Conservation (phyloP, 148 eudicot species). For the Selenicereus undatus region DNA sequence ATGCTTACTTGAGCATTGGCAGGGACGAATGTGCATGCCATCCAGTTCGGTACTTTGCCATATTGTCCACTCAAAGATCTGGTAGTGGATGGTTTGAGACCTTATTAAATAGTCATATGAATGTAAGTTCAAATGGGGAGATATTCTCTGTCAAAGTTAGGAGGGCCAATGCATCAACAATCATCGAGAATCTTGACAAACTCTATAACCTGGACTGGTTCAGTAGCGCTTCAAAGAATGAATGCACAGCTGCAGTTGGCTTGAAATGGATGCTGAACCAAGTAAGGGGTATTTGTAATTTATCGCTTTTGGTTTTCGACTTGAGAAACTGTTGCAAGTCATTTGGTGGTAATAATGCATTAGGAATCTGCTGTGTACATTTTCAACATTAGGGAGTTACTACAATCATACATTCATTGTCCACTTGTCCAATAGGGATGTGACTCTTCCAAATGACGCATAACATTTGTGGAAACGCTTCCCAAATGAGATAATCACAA, state of each 20-base stretch:
- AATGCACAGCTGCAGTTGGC: conserved; percentile 92
- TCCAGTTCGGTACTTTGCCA: conserved; percentile 82
- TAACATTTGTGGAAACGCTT: neutral
- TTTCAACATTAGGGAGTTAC: neutral
- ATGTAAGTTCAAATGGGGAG: conserved; percentile 89
- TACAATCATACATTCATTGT: neutral
- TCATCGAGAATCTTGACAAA: conserved; percentile 62
- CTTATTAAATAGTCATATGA: conserved; percentile 73
- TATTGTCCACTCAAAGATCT: conserved; percentile 82
- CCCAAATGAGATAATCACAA: neutral
- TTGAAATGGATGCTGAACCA: conserved; percentile 99
- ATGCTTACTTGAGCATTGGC: conserved; percentile 5
- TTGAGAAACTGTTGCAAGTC: neutral
- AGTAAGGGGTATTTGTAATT: conserved; percentile 36
- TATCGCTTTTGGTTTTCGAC: neutral
- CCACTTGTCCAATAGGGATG: neutral
- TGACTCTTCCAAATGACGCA: neutral
- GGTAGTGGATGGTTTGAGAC: conserved; percentile 99
- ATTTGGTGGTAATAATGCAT: neutral
- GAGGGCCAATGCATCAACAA: conserved; percentile 58
- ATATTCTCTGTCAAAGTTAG: conserved; percentile 68
- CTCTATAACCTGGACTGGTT: conserved; percentile 74
- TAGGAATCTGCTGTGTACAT: neutral
- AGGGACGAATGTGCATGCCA: conserved; percentile 81
- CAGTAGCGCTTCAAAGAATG: conserved; percentile 82